Evolutionary conservation across 305 asterid genomes (phyloP).

Genomic region (Fraxinus albicans): DNA sequence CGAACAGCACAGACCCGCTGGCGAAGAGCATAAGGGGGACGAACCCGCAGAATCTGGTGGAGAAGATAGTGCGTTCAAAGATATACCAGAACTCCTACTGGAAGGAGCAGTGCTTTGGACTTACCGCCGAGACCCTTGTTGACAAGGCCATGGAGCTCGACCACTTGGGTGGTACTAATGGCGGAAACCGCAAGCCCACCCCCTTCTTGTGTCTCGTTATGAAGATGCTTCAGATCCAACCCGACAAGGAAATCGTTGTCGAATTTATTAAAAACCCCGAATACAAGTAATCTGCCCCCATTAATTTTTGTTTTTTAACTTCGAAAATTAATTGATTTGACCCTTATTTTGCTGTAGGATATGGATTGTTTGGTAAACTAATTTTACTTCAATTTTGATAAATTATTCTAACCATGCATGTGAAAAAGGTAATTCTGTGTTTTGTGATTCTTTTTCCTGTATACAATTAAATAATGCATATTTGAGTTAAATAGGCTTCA

Average conservation of each 20-base stretch:
- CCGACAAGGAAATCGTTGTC: slow-evolving; percentile 93
- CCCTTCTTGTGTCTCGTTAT: slow-evolving; percentile 87
- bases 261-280: slow-evolving; percentile 91
- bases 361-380: neutral
- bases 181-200: slow-evolving; percentile 81
- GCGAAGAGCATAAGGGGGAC: slow-evolving; percentile 93
- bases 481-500: neutral
- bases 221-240: slow-evolving; percentile 99
- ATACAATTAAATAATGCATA: neutral
- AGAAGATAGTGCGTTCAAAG: slow-evolving; percentile 86
- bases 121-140: slow-evolving; percentile 97
- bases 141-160: slow-evolving; percentile 99
- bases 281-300: slow-evolving; percentile 52
- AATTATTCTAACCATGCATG: neutral
- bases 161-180: slow-evolving; percentile 86
- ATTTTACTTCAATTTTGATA: neutral
- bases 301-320: neutral
- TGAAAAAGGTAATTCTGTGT: neutral
- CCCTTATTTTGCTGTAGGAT: neutral
- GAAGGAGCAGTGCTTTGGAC: slow-evolving; percentile 96
- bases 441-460: neutral
- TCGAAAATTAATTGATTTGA: neutral
- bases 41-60: slow-evolving; percentile 89
- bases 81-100: slow-evolving; percentile 81
- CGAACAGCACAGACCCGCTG: slow-evolving; percentile 92